A percentile compares a stretch with the other conserved stretches of the same genome.
These are phyloP conservation scores for Gleditsia sinensis DNA, from an alignment of 306 rosid species.

Conservation along the genomic window DNA sequence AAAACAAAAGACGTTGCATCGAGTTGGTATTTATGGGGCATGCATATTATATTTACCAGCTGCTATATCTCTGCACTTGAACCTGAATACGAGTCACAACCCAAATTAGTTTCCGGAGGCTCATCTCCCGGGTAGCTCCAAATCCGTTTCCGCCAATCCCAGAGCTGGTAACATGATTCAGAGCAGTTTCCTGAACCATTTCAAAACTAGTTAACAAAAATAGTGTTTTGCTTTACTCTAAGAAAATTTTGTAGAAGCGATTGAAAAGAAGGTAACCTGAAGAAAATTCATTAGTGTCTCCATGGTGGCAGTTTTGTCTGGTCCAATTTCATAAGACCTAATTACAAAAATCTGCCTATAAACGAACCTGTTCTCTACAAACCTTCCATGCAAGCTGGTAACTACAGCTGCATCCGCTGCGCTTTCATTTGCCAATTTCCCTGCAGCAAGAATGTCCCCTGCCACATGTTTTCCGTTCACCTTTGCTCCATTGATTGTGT, in stretches of 20 bases:
- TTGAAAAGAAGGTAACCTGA: slow-evolving; percentile 58
- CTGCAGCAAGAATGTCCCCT: slow-evolving; percentile 20
- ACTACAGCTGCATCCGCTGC: slow-evolving; percentile 46
- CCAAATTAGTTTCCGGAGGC: slow-evolving; percentile 85
- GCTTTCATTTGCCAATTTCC: slow-evolving; percentile 20
- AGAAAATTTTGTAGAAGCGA: no score
- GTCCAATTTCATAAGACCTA: slow-evolving; percentile 81
- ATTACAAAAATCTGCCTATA: slow-evolving; percentile 63
- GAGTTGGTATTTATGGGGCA: no score
- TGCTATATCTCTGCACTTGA: slow-evolving; percentile 85
- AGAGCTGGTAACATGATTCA: slow-evolving; percentile 80
- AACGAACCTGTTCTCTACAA: slow-evolving; percentile 69
- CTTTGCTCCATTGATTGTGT: slow-evolving; percentile 49
- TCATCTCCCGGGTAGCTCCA: slow-evolving; percentile 89
- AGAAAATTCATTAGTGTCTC: slow-evolving; percentile 83
- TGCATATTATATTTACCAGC: slow-evolving; percentile 51
- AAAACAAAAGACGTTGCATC: neutral
- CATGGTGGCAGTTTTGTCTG: slow-evolving; percentile 78
- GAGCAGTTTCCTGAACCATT: slow-evolving; percentile 74
- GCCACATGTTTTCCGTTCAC: slow-evolving; percentile 56
- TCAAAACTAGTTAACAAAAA: neutral
- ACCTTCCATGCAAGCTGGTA: slow-evolving; percentile 63
- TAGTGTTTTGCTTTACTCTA: neutral
- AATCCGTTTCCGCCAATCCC: slow-evolving; percentile 88
- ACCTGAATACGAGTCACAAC: slow-evolving; percentile 86